Conservation (phyloP, 306 rosid species). For the Clitoria ternatea region DNA sequence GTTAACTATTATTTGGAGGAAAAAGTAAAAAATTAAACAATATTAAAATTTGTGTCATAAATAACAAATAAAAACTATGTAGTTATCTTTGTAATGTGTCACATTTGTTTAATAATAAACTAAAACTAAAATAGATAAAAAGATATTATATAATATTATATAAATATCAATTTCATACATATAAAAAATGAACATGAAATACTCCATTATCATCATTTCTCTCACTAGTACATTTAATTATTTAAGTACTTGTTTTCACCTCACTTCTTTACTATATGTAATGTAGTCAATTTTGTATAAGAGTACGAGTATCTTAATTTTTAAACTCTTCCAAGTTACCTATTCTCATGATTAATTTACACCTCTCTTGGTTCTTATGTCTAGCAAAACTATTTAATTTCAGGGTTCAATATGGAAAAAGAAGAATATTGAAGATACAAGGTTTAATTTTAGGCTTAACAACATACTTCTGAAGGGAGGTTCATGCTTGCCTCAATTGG, state of each 20-base stretch:
- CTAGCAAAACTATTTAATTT: neutral
- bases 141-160: too few relatives aligned
- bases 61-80: too few relatives aligned
- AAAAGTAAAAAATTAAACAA: too few relatives aligned
- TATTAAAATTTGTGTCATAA: too few relatives aligned
- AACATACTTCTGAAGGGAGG: conserved; percentile 56
- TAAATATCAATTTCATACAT: too few relatives aligned
- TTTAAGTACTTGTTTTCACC: neutral
- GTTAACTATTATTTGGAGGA: too few relatives aligned
- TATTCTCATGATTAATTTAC: neutral
- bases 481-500: conserved; percentile 31
- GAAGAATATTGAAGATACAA: conserved; percentile 23
- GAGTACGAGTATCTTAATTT: neutral
- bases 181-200: too few relatives aligned
- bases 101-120: too few relatives aligned
- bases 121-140: too few relatives aligned
- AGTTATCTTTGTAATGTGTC: too few relatives aligned
- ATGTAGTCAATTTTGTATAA: neutral
- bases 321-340: neutral
- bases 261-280: neutral
- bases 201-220: too few relatives aligned
- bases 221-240: too few relatives aligned
- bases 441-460: conserved; percentile 56
- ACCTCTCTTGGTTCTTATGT: neutral
- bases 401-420: conserved; percentile 85